Percentiles rank a stretch among this genome's conserved stretches.
phyloP scores from a whole-genome alignment of 2,329 filamentous ascomycete genomes.

The Trichoderma citrinoviride region DNA sequence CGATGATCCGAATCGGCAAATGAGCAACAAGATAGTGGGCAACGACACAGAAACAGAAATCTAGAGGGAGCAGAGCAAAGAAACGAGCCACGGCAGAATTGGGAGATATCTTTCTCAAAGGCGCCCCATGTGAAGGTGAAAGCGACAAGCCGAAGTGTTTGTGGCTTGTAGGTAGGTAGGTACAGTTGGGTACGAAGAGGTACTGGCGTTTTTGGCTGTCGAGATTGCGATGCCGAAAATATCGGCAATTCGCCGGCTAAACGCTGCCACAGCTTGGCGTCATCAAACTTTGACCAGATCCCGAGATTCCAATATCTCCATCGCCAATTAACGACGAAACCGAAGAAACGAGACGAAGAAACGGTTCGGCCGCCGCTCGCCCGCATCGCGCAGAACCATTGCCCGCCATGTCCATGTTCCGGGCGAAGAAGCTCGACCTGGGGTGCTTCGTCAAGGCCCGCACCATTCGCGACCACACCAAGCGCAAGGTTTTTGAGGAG shows the following conservation, averaged over 20 bases:
- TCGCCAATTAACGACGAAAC: neutral
- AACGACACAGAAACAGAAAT: too few species aligned
- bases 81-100: too few species aligned
- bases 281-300: constrained; percentile 17
- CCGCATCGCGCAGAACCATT: neutral
- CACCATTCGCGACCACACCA: constrained; percentile 90
- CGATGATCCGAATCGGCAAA: too few species aligned
- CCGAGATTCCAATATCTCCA: constrained; percentile 6
- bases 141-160: too few species aligned
- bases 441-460: constrained; percentile 84
- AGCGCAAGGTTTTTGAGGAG: constrained; percentile 87
- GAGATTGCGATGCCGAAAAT: neutral
- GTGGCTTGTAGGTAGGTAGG: too few species aligned
- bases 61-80: too few species aligned
- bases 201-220: neutral
- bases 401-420: constrained; percentile 74
- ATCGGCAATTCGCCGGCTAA: constrained; percentile 12
- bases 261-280: constrained; percentile 2
- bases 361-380: neutral
- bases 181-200: too few species aligned
- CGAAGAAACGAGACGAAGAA: neutral
- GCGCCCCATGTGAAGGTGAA: too few species aligned
- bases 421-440: constrained; percentile 85
- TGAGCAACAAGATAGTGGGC: too few species aligned
- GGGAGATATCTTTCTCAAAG: too few species aligned